Base-by-base conservation (phyloP, 1,139 yeast species). In the Kodamaea anthophila region DNA sequence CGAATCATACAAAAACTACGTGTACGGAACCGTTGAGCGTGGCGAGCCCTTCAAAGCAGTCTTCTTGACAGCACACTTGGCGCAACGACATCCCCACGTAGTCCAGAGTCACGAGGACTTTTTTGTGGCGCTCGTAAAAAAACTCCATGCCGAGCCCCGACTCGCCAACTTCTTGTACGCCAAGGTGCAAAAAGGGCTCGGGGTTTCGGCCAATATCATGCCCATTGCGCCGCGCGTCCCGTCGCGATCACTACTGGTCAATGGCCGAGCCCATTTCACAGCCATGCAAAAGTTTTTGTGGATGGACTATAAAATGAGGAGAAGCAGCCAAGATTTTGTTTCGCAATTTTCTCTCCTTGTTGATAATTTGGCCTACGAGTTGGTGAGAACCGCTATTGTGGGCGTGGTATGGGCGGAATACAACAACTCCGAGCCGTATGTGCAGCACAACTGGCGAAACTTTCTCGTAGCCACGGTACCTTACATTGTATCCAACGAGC, bases 391-490 rank as follows among this genome's bases (percentile, higher is more conserved):
- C 4, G 40, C 29, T 15, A 31, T 33, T 4, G 35, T 53, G 18
- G 49, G 56, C 5, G 27, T 53, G 30, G 40, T 45, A 9, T 33
- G 46, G 31, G 43, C 50, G 1, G 28, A 43, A 3, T 21, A 18
- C 13, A 39, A 43, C 37, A 39, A 43, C n/a, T 54, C 46, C 13
- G 39, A 45, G 2, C 40, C 47, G 7, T 57, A 50, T 34, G 43
- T 60, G 5, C 31, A 45, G 6, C 52, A 49, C 38, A 61, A 60
- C 39, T 63, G 66, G 61, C 46, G 48, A 23, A 62, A 53, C 34
- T 65, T 57, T 35, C 47, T 65, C 4, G 40, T 55, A 7, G 47
- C 64, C 6, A 42, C 57, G 27, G 34, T 61, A 3, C 64, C 65
- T 2, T 35, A 36, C 5, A 36, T 57, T 5, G n/a, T n/a, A n/a